Evolutionary conservation across 805 yeast genomes (phyloP), one percentile per base, ranked within the genome.

Genomic region (Starmerella stellata): DNA sequence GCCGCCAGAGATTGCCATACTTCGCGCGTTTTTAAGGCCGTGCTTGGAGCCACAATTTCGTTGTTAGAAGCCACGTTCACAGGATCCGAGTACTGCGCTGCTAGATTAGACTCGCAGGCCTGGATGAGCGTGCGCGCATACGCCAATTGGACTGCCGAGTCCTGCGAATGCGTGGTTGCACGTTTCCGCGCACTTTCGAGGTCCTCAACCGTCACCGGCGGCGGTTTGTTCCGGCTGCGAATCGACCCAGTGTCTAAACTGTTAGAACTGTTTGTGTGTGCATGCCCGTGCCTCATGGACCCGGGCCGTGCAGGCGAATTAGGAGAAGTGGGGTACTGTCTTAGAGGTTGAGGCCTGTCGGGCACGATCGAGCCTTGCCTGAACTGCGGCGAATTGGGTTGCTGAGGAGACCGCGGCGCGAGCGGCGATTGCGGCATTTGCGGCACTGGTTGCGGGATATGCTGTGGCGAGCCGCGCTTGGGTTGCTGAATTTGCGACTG

Each of bases 91-190:
- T 57, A 64, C 31, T 46, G 42, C 17, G 35, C 23, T 2, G 60
- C 55, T 24, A 58, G 47, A n/a, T n/a, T n/a, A 13, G 34, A 38
- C 5, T 56, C 50, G 19, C 65, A 46, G 0, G 74, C 66, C 44
- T 68, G 73, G 18, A 75, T 55, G 23, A 77, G 55, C 14, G 64
- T 59, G 44, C 69, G 66, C n/a, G 79, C 77, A 70, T 76, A 74
- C 34, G 63, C 65, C 41, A 75, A 60, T 55, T 75, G 83, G n/a
- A 70, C 54, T 4, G 52, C 58, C 0, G 75, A 69, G 16, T 61
- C 60, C 27, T 54, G 50, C 21, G 60, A 53, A 33, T 49, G 52
- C 19, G 48, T 48, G 5, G 45, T 44, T 4, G 63, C 63, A 7
- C 45, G 47, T 7, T 49, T 41, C 8, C 59, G 50, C 9, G 44